Conservation (phyloP, 306 rosid species). For the Lupinus albus region DNA sequence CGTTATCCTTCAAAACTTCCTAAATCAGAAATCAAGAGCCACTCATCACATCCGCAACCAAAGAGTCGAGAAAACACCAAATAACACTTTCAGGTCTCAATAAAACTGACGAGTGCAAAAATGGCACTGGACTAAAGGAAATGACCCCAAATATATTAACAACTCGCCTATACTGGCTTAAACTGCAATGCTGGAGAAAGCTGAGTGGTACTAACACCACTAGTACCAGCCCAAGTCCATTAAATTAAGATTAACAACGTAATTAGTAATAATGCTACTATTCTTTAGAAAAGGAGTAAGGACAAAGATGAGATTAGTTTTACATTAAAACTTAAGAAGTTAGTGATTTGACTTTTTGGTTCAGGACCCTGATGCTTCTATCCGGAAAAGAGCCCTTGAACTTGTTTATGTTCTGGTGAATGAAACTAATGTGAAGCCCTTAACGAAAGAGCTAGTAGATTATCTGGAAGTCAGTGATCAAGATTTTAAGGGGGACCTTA, state of each 20-base stretch:
- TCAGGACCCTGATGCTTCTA: constrained; percentile 95
- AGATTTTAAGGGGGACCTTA: constrained; percentile 92
- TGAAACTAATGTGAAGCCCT: constrained; percentile 84
- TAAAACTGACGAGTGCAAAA: too few relatives aligned
- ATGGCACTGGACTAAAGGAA: too few relatives aligned
- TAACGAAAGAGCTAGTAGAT: constrained; percentile 87
- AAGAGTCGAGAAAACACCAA: too few relatives aligned
- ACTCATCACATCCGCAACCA: too few relatives aligned
- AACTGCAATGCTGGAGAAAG: too few relatives aligned
- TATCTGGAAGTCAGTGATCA: constrained; percentile 86
- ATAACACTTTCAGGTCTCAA: too few relatives aligned
- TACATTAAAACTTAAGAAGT: constrained; percentile 38
- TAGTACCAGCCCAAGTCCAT: not conserved
- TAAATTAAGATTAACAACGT: not conserved
- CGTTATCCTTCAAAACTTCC: too few relatives aligned
- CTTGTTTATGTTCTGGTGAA: constrained; percentile 87
- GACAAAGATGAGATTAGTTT: constrained; percentile 29
- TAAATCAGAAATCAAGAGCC: too few relatives aligned
- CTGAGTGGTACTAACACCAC: not conserved
- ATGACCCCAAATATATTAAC: too few relatives aligned
- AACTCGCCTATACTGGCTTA: too few relatives aligned
- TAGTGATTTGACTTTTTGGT: constrained; percentile 43
- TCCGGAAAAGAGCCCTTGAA: constrained; percentile 96
- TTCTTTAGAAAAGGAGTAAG: not conserved
- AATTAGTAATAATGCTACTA: not conserved